Base-by-base conservation (phyloP, 2,329 filamentous ascomycete genomes). In the Epichloe sylvatica region DNA sequence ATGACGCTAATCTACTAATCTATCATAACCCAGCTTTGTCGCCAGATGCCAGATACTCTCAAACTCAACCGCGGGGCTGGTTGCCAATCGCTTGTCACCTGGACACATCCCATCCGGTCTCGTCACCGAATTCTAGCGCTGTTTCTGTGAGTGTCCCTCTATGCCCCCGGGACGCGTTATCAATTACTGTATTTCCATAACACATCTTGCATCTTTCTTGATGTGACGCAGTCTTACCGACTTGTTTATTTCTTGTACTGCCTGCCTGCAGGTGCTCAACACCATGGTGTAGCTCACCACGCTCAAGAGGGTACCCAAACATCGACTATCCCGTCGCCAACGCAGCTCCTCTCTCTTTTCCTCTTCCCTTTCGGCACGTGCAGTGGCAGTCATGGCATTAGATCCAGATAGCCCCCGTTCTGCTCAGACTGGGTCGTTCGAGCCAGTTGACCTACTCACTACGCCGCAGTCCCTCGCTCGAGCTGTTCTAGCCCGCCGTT, bases 401-500 rank as follows among this genome's bases (percentile, higher is more conserved):
- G 52, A 56, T n/a, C 50, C 59, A 30, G 52, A 55, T 5, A 60
- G 57, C n/a, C 56, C 51, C 51, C 57, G 61, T 41, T 64, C 66
- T 15, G 57, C 59, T 44, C 68, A 68, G 21, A 58, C 60, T 44
- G 56, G 53, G 17, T 65, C 68, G 35, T 52, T 49, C 43, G 74
- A 77, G 17, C 62, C 67, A 8, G 66, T 66, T 49, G 73, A 78
- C 37, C 58, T 69, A 2, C 57, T 56, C 19, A 64, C 72, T 13
- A 72, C 69, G 37, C 77, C 75, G 1, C 71, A 75, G 48, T 81
- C 79, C 3, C 74, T 84, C n/a, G 77, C 78, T 43, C 72, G 71
- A 53, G 78, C 78, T 33, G 71, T 97, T 38, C 78, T 83, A 61
- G 81, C 84, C 38, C 78, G 92, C 49, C 78, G 82, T 59, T 70